Conservation (phyloP, 2,329 filamentous ascomycete genomes). For the Claviceps africana region DNA sequence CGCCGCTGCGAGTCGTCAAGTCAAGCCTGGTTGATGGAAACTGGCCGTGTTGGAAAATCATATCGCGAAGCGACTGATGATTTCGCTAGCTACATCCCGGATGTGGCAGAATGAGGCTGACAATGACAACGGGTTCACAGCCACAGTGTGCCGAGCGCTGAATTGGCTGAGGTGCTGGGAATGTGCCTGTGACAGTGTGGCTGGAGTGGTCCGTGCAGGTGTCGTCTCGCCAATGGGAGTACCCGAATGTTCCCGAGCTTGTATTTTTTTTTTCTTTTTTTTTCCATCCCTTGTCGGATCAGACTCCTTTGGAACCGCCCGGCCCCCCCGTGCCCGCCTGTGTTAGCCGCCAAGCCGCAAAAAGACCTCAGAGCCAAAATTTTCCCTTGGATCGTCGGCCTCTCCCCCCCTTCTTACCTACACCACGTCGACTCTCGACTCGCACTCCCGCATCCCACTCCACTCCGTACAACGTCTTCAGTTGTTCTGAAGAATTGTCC, state of each 20-base stretch:
- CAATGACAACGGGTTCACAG: background rate
- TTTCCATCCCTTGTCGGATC: too few relatives aligned
- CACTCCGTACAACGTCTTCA: slow-evolving; percentile 6
- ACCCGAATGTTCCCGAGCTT: slow-evolving; percentile 6
- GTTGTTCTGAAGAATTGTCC: background rate
- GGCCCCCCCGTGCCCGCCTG: background rate
- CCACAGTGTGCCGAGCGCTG: background rate
- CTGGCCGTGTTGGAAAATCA: too few relatives aligned
- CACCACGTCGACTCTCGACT: slow-evolving; percentile 2
- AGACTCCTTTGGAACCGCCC: background rate
- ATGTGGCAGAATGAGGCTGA: too few relatives aligned
- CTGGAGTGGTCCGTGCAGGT: slow-evolving; percentile 1
- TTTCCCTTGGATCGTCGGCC: background rate
- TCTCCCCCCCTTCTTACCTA: background rate
- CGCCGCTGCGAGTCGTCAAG: too few relatives aligned
- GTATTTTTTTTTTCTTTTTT: background rate
- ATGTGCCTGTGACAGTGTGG: background rate
- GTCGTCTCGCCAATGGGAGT: slow-evolving; percentile 3
- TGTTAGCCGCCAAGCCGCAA: background rate
- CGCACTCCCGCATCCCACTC: slow-evolving; percentile 3
- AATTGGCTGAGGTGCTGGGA: background rate
- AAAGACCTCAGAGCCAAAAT: slow-evolving; percentile 1
- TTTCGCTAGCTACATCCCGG: too few relatives aligned
- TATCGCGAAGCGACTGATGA: too few relatives aligned
- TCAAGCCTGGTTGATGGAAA: too few relatives aligned